These are phyloP conservation scores for Trichosporon sp. DNA, from an alignment of 1,284 basidiomycete species.

Conservation along the genomic window DNA sequence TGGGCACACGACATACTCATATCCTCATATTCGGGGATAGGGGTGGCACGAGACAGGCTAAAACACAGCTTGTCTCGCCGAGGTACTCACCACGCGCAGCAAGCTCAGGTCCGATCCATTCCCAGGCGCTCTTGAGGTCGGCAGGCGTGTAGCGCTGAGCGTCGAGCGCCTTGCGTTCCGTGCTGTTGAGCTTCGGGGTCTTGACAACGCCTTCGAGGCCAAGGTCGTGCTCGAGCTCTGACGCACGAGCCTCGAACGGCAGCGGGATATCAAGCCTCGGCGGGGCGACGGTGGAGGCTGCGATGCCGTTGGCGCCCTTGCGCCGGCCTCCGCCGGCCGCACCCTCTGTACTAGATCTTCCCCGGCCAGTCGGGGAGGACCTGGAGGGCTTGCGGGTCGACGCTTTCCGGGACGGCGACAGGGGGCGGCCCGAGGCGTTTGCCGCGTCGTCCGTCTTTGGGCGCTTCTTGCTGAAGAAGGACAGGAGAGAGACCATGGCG, in stretches of 20 bases:
- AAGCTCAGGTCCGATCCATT: conserved; percentile 31
- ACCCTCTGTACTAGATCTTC: not conserved
- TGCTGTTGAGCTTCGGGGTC: conserved; percentile 18
- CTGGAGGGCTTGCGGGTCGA: conserved; percentile 3
- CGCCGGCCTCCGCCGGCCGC: not conserved
- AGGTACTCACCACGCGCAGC: conserved; percentile 26
- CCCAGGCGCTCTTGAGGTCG: conserved; percentile 30
- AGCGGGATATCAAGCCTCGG: conserved; percentile 18
- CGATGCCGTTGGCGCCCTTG: conserved; percentile 5
- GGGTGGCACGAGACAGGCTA: not conserved
- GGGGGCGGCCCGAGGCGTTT: not conserved
- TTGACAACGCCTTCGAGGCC: conserved; percentile 28
- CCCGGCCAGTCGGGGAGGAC: not conserved
- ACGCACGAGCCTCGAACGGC: conserved; percentile 13
- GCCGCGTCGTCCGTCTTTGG: conserved; percentile 7
- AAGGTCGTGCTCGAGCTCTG: conserved; percentile 8
- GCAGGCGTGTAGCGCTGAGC: conserved; percentile 21
- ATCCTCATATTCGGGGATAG: no score
- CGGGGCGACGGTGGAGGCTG: conserved; percentile 10
- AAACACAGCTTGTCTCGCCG: not conserved
- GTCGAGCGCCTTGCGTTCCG: conserved; percentile 27
- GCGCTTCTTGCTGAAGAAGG: conserved; percentile 37
- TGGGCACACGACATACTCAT: not conserved
- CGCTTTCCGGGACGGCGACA: conserved; percentile 4
- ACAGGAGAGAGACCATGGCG: conserved; percentile 35